A percentile compares a stretch with the other conserved stretches of the same genome.
phyloP scores from a whole-genome alignment of 177 flowering plant species.

The Telopea speciosissima region DNA sequence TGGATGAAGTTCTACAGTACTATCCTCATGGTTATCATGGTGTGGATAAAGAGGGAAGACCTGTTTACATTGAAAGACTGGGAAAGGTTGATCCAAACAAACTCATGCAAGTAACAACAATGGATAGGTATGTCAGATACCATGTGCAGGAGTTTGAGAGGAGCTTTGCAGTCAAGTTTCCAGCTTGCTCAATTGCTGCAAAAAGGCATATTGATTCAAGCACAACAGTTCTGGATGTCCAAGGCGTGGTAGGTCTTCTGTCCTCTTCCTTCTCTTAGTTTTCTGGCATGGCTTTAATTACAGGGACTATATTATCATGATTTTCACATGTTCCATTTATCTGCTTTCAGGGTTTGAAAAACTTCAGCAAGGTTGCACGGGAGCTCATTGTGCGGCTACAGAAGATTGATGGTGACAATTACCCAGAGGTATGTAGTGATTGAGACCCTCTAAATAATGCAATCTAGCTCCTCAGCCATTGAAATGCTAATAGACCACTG shows the following conservation, averaged over 20 bases:
- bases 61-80: conserved; percentile 31
- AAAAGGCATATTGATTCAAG: conserved; percentile 39
- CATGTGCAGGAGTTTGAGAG: conserved; percentile 40
- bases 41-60: conserved; percentile 34
- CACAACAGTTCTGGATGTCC: conserved; percentile 37
- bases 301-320: background rate
- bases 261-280: background rate
- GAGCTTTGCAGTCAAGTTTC: conserved; percentile 31
- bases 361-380: conserved; percentile 61
- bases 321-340: background rate
- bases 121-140: conserved; percentile 37
- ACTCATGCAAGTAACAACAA: conserved; percentile 36
- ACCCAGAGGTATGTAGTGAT: conserved; percentile 60
- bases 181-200: conserved; percentile 38
- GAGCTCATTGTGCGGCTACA: conserved; percentile 61
- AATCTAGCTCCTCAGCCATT: no score
- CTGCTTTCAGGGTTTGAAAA: conserved; percentile 55
- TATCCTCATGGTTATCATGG: conserved; percentile 41
- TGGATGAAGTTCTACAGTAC: conserved; percentile 22
- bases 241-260: conserved; percentile 25
- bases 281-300: background rate
- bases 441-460: background rate
- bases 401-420: conserved; percentile 80
- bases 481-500: background rate
- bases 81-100: conserved; percentile 32